Percentiles rank a stretch among this genome's conserved stretches.
phyloP scores from a whole-genome alignment of 257 asterid genomes.

The Gentiana dahurica region DNA sequence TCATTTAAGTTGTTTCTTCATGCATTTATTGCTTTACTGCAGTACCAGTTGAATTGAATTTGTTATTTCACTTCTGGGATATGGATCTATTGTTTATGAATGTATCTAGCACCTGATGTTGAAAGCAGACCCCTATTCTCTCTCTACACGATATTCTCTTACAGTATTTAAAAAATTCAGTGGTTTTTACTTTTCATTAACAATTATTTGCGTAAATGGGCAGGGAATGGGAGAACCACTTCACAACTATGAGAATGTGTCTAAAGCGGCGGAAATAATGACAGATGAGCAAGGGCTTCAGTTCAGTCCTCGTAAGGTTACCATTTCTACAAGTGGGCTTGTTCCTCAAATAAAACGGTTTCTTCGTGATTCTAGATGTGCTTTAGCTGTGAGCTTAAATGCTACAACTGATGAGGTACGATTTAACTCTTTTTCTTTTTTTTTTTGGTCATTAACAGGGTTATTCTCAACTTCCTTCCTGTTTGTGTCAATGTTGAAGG shows the following conservation, averaged over 20 bases:
- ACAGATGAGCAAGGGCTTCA: constrained; percentile 95
- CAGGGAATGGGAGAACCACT: constrained; percentile 99
- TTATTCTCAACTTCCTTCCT: background rate
- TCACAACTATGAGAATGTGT: constrained; percentile 81
- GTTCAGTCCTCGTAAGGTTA: constrained; percentile 93
- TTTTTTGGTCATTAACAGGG: background rate
- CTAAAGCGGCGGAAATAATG: constrained; percentile 83
- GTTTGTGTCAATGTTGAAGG: constrained; percentile 31
- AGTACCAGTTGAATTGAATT: no score
- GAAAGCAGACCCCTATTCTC: background rate
- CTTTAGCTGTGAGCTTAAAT: constrained; percentile 94
- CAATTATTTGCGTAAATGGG: background rate
- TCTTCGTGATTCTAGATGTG: constrained; percentile 79
- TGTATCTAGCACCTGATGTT: background rate
- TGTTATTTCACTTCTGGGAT: background rate
- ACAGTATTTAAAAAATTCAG: no score
- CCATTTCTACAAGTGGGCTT: constrained; percentile 91
- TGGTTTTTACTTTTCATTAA: no score
- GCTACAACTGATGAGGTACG: constrained; percentile 90
- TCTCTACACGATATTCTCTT: no score
- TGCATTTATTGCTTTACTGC: no score
- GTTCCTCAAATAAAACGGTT: constrained; percentile 82
- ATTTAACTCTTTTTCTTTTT: background rate
- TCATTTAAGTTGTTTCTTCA: no score
- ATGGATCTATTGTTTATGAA: no score